Evolutionary conservation across 23 red algal genomes (phyloP).

Genomic region (Gracilaria domingensis): DNA sequence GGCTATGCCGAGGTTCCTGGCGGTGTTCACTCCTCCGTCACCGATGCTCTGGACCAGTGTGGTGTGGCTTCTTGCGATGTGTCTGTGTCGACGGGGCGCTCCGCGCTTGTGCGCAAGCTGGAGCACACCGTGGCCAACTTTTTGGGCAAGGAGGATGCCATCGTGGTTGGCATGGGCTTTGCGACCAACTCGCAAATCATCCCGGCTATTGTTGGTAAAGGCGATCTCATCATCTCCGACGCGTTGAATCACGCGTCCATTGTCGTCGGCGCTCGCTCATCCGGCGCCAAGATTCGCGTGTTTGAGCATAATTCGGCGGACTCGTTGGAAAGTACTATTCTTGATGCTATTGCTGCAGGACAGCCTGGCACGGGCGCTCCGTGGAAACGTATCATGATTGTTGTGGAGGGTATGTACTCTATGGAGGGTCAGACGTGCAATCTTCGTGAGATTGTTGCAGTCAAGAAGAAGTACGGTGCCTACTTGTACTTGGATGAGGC

Average conservation of each 20-base stretch:
- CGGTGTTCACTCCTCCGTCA: conserved; percentile 81
- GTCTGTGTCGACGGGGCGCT: conserved; percentile 68
- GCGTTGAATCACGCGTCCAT: conserved; percentile 97
- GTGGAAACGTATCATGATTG: conserved; percentile 93
- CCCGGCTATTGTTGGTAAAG: conserved; percentile 85
- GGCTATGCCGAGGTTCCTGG: conserved; percentile 98
- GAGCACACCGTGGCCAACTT: conserved; percentile 91
- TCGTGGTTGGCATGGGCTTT: conserved; percentile 98
- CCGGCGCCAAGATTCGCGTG: conserved; percentile 86
- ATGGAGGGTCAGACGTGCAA: conserved; percentile 97
- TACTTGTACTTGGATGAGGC: conserved; percentile 99
- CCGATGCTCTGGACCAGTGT: conserved; percentile 66
- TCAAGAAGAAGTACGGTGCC: conserved; percentile 95
- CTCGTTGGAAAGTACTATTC: conserved; percentile 76
- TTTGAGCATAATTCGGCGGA: conserved; percentile 92
- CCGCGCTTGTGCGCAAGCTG: conserved; percentile 68
- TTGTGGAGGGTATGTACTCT: conserved; percentile 99
- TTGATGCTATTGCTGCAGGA: conserved; percentile 81
- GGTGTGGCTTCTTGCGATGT: conserved; percentile 82
- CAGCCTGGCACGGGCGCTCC: conserved; percentile 80
- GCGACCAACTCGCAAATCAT: conserved; percentile 97
- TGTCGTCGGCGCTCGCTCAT: conserved; percentile 89
- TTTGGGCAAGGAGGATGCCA: conserved; percentile 86
- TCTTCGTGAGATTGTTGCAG: conserved; percentile 79
- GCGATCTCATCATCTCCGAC: conserved; percentile 92